A percentile compares a stretch with the other conserved stretches of the same genome.
phyloP scores from a whole-genome alignment of 1,284 basidiomycete species.

The Fistulina hepatica region DNA sequence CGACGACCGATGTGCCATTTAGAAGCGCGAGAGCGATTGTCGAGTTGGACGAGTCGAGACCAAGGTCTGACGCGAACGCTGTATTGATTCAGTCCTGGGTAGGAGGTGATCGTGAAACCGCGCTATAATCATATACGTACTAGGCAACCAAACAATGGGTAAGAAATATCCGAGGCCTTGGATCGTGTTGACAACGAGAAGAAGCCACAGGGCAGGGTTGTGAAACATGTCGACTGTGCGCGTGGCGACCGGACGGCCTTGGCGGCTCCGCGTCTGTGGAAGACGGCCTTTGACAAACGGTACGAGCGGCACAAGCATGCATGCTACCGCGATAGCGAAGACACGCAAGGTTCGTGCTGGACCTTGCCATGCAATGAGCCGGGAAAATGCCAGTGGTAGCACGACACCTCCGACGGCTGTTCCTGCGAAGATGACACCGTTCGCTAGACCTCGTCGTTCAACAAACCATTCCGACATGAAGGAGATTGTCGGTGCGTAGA shows the following conservation, averaged over 20 bases:
- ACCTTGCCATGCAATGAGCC: constrained; percentile 21
- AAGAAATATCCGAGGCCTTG: constrained; percentile 26
- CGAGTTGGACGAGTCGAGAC: constrained; percentile 18
- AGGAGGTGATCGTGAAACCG: too few relatives aligned
- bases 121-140: too few relatives aligned
- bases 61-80: constrained; percentile 25
- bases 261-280: constrained; percentile 17
- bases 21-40: constrained; percentile 21
- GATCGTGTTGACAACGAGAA: constrained; percentile 24
- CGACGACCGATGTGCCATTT: constrained; percentile 23
- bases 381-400: constrained; percentile 25
- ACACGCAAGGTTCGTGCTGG: constrained; percentile 20
- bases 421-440: constrained; percentile 33
- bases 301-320: constrained; percentile 19
- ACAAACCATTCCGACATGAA: constrained; percentile 36
- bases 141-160: constrained; percentile 27
- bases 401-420: constrained; percentile 26
- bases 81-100: too few relatives aligned
- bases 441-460: constrained; percentile 28
- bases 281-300: constrained; percentile 26
- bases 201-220: constrained; percentile 21
- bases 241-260: too few relatives aligned
- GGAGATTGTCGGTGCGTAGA: constrained; percentile 27
- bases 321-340: constrained; percentile 18
- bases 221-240: constrained; percentile 21